Percentiles rank a stretch among this genome's conserved stretches.
These are phyloP conservation scores for Talaromyces sp. DNA, from an alignment of 2,329 filamentous ascomycete genomes.

Conservation along the genomic window DNA sequence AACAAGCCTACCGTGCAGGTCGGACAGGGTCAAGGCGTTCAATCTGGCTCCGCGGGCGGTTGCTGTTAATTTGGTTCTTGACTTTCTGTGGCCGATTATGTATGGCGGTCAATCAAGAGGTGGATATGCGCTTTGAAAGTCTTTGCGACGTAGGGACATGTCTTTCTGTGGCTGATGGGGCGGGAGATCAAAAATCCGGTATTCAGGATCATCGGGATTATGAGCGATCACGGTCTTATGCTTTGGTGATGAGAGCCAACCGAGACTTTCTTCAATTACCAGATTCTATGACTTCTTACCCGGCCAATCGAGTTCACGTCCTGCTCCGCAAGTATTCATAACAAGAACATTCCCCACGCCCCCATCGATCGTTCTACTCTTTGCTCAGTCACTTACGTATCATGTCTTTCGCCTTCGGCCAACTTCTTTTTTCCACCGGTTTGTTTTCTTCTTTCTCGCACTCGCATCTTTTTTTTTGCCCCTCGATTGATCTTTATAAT, in stretches of 20 bases:
- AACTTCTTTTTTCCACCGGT: conserved; percentile 7
- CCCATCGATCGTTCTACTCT: conserved; percentile 8
- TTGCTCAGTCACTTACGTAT: conserved; percentile 14
- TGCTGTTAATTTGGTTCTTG: conserved; percentile 69
- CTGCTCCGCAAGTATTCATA: neutral
- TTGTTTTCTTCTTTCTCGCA: conserved; percentile 1
- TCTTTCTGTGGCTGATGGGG: conserved; percentile 21
- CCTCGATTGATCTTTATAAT: conserved; percentile 14
- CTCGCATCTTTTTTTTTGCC: neutral
- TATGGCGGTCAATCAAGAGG: neutral
- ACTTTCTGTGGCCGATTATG: neutral
- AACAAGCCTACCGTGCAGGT: conserved; percentile 98
- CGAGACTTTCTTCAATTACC: neutral
- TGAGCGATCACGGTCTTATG: neutral
- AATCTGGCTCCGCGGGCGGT: conserved; percentile 76
- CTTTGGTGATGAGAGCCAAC: neutral
- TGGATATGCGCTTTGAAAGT: conserved; percentile 23
- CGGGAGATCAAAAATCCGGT: neutral
- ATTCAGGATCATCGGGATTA: neutral
- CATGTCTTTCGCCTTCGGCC: conserved; percentile 19
- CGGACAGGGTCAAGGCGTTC: conserved; percentile 88
- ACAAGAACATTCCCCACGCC: neutral
- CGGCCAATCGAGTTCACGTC: neutral
- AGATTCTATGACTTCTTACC: neutral
- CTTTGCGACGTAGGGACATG: conserved; percentile 15